Conservation (phyloP, 2,329 filamentous ascomycete genomes). For the Colletotrichum sojae region DNA sequence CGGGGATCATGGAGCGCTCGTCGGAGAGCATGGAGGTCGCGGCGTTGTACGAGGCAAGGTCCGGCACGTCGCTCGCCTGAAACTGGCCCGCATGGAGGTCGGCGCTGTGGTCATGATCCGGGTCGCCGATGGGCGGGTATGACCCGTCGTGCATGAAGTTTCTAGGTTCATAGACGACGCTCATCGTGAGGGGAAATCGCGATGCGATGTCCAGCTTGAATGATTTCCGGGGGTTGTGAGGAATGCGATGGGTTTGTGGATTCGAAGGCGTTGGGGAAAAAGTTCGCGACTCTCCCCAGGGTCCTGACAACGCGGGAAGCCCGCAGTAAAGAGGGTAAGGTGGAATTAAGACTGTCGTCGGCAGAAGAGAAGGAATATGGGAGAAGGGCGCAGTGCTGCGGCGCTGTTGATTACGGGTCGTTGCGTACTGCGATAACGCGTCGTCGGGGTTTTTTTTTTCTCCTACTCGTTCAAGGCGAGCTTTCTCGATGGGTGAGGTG, state of each 20-base stretch:
- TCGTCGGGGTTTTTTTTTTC: slow-evolving; percentile 11
- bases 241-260: slow-evolving; percentile 1
- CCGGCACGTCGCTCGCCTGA: slow-evolving; percentile 59
- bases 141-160: slow-evolving; percentile 63
- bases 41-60: slow-evolving; percentile 60
- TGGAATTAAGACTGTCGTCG: neutral
- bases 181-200: slow-evolving; percentile 55
- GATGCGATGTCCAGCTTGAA: slow-evolving; percentile 43
- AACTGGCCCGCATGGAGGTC: slow-evolving; percentile 48
- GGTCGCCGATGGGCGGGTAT: slow-evolving; percentile 63
- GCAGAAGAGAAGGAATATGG: neutral
- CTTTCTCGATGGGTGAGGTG: slow-evolving; percentile 15
- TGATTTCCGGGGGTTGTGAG: slow-evolving; percentile 15
- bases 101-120: slow-evolving; percentile 52
- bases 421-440: slow-evolving; percentile 35
- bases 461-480: slow-evolving; percentile 7
- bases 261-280: slow-evolving; percentile 5
- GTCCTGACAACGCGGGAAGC: neutral
- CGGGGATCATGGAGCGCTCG: slow-evolving; percentile 54
- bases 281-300: slow-evolving; percentile 22
- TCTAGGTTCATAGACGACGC: slow-evolving; percentile 66
- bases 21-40: slow-evolving; percentile 55
- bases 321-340: neutral
- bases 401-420: slow-evolving; percentile 19
- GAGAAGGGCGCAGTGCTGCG: neutral